Percentiles rank a stretch among this genome's conserved stretches.
Conservation (phyloP, 768 basidiomycete genomes). For the Leccinum pellstonianum region DNA sequence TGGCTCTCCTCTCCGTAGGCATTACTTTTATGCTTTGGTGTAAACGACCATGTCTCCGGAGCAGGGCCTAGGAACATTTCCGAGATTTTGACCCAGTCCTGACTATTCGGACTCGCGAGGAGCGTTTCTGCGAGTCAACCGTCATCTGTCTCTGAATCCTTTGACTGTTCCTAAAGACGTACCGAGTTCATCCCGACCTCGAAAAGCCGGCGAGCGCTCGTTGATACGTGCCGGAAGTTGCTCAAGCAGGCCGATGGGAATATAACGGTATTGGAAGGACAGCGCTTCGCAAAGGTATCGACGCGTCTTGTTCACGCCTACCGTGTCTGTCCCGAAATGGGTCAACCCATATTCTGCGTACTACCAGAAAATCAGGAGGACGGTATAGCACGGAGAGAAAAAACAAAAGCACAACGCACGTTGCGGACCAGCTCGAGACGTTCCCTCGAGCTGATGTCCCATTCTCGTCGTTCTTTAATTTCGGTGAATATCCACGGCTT, state of each 20-base stretch:
- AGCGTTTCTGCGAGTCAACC: constrained; percentile 65
- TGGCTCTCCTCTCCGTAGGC: constrained; percentile 64
- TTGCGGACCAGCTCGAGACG: constrained; percentile 75
- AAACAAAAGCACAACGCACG: constrained; percentile 39
- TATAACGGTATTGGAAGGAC: constrained; percentile 94
- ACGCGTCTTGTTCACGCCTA: constrained; percentile 87
- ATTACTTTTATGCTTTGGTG: constrained; percentile 95
- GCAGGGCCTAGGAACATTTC: constrained; percentile 93
- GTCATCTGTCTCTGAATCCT: not conserved
- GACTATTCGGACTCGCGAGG: constrained; percentile 72
- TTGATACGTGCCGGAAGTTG: constrained; percentile 78
- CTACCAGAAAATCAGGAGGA: constrained; percentile 37
- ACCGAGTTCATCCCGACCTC: constrained; percentile 88
- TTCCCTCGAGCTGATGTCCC: constrained; percentile 89
- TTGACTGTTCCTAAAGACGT: constrained; percentile 26
- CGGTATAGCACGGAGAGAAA: not conserved
- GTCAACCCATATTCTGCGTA: constrained; percentile 85
- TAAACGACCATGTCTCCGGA: constrained; percentile 81
- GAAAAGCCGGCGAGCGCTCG: constrained; percentile 86
- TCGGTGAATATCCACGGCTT: constrained; percentile 98
- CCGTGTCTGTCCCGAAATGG: constrained; percentile 84
- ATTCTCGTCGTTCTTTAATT: constrained; percentile 86
- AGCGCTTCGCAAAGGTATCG: constrained; percentile 94
- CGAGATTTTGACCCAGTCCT: constrained; percentile 90
- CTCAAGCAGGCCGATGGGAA: constrained; percentile 92